phyloP scores from a whole-genome alignment of 495 filamentous ascomycete genomes.

The Tuber microsphaerosporum region DNA sequence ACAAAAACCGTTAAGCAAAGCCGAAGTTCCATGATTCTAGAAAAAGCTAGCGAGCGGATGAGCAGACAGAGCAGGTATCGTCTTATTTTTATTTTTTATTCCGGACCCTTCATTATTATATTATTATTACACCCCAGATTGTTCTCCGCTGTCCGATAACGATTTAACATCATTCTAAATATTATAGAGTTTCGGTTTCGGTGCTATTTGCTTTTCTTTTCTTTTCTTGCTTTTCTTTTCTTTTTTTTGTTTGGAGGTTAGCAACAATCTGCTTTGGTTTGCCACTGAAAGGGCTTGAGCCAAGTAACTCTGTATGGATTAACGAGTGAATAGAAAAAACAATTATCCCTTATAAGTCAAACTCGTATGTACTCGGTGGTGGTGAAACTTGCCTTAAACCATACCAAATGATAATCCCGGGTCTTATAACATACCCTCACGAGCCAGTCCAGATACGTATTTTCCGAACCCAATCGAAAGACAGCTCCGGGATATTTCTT shows the following conservation, averaged over 20 bases:
- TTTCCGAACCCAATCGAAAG: background rate
- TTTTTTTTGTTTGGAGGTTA: background rate
- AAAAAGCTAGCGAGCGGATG: background rate
- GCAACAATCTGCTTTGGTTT: background rate
- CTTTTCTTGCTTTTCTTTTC: background rate
- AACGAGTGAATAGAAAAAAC: background rate
- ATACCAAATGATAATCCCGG: background rate
- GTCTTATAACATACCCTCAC: background rate
- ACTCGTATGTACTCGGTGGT: background rate
- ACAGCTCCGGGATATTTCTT: background rate
- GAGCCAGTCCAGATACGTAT: background rate
- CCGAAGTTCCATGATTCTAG: background rate
- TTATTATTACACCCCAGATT: background rate
- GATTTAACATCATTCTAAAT: background rate
- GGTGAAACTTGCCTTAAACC: background rate
- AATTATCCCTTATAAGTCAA: slow-evolving; percentile 2
- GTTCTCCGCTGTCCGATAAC: background rate
- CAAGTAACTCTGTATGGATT: background rate
- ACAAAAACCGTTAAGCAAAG: background rate
- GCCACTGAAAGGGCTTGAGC: background rate
- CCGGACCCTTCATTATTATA: background rate
- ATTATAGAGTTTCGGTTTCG: background rate
- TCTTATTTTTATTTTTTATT: background rate
- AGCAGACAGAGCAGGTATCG: background rate
- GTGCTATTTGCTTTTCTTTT: background rate